These are phyloP conservation scores for Gyromitra esculenta DNA, from an alignment of 2,329 filamentous ascomycete species.

Conservation along the genomic window DNA sequence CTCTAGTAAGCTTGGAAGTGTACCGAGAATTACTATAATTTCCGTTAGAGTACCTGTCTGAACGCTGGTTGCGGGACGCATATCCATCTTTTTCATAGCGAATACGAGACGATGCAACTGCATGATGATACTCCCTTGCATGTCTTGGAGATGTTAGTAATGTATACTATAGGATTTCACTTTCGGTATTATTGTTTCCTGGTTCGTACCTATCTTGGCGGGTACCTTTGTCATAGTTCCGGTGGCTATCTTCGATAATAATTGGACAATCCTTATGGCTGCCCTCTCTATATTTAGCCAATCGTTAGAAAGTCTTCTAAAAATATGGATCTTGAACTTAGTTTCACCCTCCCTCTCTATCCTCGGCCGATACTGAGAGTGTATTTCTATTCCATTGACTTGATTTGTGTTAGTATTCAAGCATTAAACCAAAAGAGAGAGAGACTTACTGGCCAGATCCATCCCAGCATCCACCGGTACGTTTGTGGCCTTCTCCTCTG, in stretches of 20 bases:
- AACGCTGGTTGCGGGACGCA: neutral
- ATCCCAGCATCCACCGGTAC: constrained; percentile 30
- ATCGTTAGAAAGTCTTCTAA: neutral
- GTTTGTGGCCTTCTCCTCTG: constrained; percentile 22
- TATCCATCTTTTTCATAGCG: constrained; percentile 23
- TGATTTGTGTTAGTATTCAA: neutral
- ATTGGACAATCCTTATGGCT: neutral
- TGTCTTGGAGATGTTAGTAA: constrained; percentile 4
- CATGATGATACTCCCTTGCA: constrained; percentile 25
- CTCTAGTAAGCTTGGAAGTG: neutral
- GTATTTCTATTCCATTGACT: neutral
- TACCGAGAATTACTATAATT: neutral
- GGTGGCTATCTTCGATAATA: constrained; percentile 4
- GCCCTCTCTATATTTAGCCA: constrained; percentile 1
- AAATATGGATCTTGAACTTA: neutral
- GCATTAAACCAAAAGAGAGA: neutral
- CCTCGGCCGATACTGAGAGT: neutral
- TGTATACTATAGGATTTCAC: neutral
- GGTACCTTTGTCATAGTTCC: constrained; percentile 3
- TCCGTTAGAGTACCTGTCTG: neutral
- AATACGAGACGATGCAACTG: constrained; percentile 26
- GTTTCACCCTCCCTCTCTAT: neutral
- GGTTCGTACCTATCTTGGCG: constrained; percentile 21
- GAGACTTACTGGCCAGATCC: neutral
- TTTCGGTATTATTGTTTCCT: neutral